Percentiles rank a stretch among this genome's conserved stretches.
These are phyloP conservation scores for Sporisorium scitamineum DNA, from an alignment of 1,284 basidiomycete genomes.

Conservation along the genomic window DNA sequence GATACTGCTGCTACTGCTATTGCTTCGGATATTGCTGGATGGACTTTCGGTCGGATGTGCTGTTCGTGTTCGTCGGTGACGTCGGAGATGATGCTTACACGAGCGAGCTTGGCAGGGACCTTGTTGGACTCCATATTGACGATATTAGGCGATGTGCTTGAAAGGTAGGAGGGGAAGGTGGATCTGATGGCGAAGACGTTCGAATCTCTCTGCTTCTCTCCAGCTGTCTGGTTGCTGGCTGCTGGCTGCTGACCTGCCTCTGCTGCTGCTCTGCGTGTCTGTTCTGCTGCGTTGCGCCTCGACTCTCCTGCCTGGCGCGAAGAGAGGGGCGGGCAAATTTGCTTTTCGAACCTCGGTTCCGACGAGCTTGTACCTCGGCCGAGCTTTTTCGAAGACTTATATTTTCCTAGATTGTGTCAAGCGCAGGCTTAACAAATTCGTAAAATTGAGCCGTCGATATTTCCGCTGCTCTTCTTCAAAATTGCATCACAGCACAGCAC, in stretches of 20 bases:
- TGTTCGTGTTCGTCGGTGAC: constrained; percentile 9
- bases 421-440: background rate
- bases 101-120: constrained; percentile 59
- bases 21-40: background rate
- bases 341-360: constrained; percentile 8
- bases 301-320: too few relatives aligned
- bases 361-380: constrained; percentile 2
- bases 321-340: background rate
- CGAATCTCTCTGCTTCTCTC: background rate
- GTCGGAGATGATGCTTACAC: constrained; percentile 48
- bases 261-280: background rate
- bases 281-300: too few relatives aligned
- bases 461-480: background rate
- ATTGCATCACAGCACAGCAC: background rate
- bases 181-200: constrained; percentile 30
- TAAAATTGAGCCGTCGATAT: background rate
- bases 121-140: constrained; percentile 59
- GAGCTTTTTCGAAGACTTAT: background rate
- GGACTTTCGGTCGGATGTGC: background rate
- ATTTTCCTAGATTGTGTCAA: background rate
- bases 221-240: background rate
- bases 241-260: background rate
- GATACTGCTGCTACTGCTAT: constrained; percentile 2
- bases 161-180: constrained; percentile 22
- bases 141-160: constrained; percentile 44